Conservation (phyloP, 1,284 basidiomycete species). For the Bondarzewia mesenterica region DNA sequence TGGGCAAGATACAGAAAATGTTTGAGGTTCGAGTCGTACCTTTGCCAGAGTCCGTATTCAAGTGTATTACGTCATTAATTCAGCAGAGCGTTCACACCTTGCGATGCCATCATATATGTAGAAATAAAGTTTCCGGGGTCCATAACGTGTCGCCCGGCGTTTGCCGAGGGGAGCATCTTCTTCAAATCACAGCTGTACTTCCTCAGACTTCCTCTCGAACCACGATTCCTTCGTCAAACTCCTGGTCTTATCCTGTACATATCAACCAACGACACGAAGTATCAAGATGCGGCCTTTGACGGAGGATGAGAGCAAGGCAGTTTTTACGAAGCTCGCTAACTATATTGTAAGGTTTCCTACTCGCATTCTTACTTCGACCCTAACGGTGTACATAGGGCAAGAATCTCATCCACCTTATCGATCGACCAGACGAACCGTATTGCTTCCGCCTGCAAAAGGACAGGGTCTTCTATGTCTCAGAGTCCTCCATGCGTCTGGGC, state of each 20-base stretch:
- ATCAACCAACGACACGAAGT: not conserved
- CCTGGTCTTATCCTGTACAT: not conserved
- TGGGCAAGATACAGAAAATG: not conserved
- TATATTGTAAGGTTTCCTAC: conserved; percentile 59
- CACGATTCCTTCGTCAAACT: too few species aligned
- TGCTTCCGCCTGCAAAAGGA: conserved; percentile 91
- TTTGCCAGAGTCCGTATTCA: too few species aligned
- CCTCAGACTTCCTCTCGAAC: too few species aligned
- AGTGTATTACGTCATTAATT: too few species aligned
- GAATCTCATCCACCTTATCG: conserved; percentile 85
- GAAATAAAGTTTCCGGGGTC: too few species aligned
- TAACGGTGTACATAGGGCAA: conserved; percentile 57
- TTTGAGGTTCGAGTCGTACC: too few species aligned
- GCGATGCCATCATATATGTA: too few species aligned
- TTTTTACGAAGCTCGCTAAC: conserved; percentile 88
- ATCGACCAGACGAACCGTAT: conserved; percentile 78
- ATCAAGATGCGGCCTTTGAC: conserved; percentile 73
- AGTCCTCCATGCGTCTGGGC: conserved; percentile 87
- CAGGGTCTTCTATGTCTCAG: conserved; percentile 90
- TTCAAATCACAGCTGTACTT: too few species aligned
- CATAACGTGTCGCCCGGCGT: too few species aligned
- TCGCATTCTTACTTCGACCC: not conserved
- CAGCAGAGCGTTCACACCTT: too few species aligned
- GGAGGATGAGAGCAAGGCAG: conserved; percentile 79
- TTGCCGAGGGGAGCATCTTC: too few species aligned